These are phyloP conservation scores for Leishmania lainsoni DNA, from an alignment of 208 protist species.

Conservation along the genomic window DNA sequence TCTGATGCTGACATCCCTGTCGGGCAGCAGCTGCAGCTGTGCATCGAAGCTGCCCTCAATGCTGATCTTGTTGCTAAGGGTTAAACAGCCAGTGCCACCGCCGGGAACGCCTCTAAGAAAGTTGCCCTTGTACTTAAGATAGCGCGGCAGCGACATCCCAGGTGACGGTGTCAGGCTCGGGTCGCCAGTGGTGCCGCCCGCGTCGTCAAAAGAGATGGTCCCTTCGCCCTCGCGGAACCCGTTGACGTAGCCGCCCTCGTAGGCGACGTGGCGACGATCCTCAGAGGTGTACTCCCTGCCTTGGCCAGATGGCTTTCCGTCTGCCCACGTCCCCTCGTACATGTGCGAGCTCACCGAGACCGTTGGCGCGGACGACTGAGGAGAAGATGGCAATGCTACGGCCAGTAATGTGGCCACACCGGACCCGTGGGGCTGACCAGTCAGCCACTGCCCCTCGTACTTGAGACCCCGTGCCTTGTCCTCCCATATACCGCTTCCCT, in stretches of 20 bases:
- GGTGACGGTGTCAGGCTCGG: conserved; percentile 1
- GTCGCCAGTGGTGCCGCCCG: neutral
- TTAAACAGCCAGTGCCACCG: conserved; percentile 45
- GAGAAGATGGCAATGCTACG: neutral
- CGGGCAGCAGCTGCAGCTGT: conserved; percentile 18
- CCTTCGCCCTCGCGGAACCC: conserved; percentile 63
- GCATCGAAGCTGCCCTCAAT: conserved; percentile 72
- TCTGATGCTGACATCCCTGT: conserved; percentile 9
- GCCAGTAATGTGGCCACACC: conserved; percentile 37
- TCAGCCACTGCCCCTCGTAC: conserved; percentile 69
- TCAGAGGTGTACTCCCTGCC: conserved; percentile 23
- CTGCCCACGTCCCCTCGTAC: conserved; percentile 70
- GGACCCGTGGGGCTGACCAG: conserved; percentile 60
- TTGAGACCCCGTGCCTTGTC: conserved; percentile 28
- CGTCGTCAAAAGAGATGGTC: conserved; percentile 19
- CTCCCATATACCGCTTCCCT: conserved; percentile 48
- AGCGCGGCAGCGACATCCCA: conserved; percentile 3
- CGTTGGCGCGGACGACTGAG: too few relatives aligned
- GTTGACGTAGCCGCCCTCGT: conserved; percentile 68
- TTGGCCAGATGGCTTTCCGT: conserved; percentile 49
- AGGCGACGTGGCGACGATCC: conserved; percentile 30
- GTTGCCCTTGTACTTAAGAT: conserved; percentile 46
- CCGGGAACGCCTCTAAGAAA: conserved; percentile 46
- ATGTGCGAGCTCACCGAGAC: neutral
- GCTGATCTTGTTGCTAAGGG: conserved; percentile 60